These are phyloP conservation scores for Triticum dicoccoides DNA, from an alignment of 176 grass and related monocot genomes.

Conservation along the genomic window DNA sequence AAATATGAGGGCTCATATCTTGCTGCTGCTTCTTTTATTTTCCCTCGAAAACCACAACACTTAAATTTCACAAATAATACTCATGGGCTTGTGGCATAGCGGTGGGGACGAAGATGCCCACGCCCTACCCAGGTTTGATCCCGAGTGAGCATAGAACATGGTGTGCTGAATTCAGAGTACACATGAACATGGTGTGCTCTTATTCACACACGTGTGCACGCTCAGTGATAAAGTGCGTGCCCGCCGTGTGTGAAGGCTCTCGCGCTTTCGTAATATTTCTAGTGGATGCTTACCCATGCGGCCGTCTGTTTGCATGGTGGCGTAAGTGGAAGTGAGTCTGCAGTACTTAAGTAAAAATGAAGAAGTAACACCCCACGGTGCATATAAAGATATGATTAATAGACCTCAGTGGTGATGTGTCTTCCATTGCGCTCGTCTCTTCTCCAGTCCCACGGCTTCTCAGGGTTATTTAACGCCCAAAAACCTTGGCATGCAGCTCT, in stretches of 20 bases:
- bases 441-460: constrained; percentile 61
- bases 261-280: background rate
- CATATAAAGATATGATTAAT: background rate
- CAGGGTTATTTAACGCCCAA: constrained; percentile 43
- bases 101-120: background rate
- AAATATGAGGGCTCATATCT: background rate
- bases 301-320: background rate
- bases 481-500: constrained; percentile 31
- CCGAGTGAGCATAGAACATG: background rate
- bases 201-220: background rate
- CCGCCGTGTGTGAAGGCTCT: background rate
- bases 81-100: background rate
- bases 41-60: background rate
- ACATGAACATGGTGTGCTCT: background rate
- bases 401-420: background rate
- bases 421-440: constrained; percentile 26
- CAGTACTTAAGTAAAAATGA: background rate
- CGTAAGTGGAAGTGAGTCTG: background rate
- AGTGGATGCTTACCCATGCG: background rate
- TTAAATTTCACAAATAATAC: background rate
- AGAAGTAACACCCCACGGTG: background rate
- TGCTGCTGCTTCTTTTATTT: background rate
- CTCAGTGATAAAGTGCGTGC: background rate
- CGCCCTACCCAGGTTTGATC: background rate
- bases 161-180: too few species aligned